phyloP scores from a whole-genome alignment of 345 rosid genomes.

The Pistacia integerrima region DNA sequence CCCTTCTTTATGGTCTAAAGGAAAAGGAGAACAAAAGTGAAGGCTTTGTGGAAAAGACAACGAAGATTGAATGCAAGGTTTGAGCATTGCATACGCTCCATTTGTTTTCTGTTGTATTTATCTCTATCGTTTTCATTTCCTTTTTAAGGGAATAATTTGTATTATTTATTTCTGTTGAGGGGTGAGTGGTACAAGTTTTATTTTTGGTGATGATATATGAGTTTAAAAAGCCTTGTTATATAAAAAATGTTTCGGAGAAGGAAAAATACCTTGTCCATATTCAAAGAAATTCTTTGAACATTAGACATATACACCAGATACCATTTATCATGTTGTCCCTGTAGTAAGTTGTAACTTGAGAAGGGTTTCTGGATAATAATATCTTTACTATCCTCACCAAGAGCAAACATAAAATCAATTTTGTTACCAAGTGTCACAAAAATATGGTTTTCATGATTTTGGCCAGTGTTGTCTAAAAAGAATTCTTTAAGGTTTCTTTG shows the following conservation, averaged over 20 bases:
- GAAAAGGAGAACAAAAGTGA: constrained; percentile 21
- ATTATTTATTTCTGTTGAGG: background rate
- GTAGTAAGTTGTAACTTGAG: background rate
- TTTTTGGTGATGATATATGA: background rate
- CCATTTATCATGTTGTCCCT: background rate
- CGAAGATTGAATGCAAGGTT: constrained; percentile 34
- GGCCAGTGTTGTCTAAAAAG: background rate
- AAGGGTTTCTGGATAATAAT: background rate
- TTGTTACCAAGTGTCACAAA: background rate
- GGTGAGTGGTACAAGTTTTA: background rate
- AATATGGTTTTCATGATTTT: background rate
- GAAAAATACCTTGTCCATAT: background rate
- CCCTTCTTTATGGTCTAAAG: constrained; percentile 5
- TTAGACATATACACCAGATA: background rate
- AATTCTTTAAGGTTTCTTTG: background rate
- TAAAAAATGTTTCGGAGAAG: background rate
- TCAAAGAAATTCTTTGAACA: background rate
- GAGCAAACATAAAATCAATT: background rate
- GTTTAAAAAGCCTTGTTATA: background rate
- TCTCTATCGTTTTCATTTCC: background rate
- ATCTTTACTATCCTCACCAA: constrained; percentile 3
- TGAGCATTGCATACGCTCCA: background rate
- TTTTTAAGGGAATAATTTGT: background rate
- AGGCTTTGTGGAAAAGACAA: constrained; percentile 6
- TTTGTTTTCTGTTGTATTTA: background rate